Base-by-base conservation (phyloP, 2,329 filamentous ascomycete species). In the Colletotrichum australisinense region DNA sequence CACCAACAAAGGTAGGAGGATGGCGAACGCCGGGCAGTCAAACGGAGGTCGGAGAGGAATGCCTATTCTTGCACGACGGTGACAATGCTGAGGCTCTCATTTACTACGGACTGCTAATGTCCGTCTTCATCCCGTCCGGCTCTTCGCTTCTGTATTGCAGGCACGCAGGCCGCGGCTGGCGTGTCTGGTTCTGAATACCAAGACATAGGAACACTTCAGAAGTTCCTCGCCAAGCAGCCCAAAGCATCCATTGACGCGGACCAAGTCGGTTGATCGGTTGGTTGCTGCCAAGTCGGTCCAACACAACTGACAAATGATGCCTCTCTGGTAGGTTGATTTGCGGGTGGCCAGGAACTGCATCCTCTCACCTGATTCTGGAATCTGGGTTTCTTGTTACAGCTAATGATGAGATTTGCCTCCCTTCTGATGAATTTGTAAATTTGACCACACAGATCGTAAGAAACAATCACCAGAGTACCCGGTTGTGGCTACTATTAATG, bases 211-310 rank as follows among this genome's bases (percentile, higher is more conserved):
- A 64, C 26, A 35, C 14, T 19, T 56, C 66, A 69, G 32, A 69
- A 64, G 59, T 69, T 64, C 70, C 70, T 22, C 28, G 69, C 58
- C 59, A 59, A 69, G 66, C 16, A 53, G 35, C 12, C 59, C 16
- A 19, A 19, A 56, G 12, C 49, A 52, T 30, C 24, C 16, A 32
- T 57, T 26, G 63, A 22, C 16, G 26, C 35, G 28, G 14, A 11
- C 55, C 53, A 62, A 73, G 59, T 60, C 66, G 46, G 46, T 65
- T 35, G 32, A 63, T 69, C 70, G 70, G 59, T 69, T 65, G 30
- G 22, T 22, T 12, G 24, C 22, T 19, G 67, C 60, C 55, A 65
- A 70, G 60, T 16, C 11, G 7, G 5, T 8, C 49, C 62, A 26
- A 2, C 11, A 24, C 35, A n/a, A 38, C 46, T 62, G 53, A 70